Evolutionary conservation across 805 yeast species (phyloP), one percentile per base, ranked within the genome.

Genomic region (Wickerhamomyces queroliae): DNA sequence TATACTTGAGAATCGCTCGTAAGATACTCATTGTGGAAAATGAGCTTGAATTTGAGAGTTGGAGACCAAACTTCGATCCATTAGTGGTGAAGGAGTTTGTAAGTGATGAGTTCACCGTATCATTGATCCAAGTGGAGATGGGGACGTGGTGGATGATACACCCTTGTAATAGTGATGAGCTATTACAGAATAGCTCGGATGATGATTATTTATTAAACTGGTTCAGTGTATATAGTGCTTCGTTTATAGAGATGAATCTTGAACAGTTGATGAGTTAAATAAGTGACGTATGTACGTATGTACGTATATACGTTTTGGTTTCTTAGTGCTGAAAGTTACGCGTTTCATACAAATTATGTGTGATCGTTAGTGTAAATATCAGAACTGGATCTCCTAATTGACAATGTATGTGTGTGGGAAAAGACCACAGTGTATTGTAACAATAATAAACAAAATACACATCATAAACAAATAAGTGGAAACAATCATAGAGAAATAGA

Each of bases 91-190:
- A 15, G 12, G 5, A 13, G 5, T 5, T 20, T 18, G 3, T 7
- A 8, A 7, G 16, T 36, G 12, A 8, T 5, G 4, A n/a, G 16
- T 15, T 15, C 30, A 27, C 5, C 24, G 35, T 42, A 8, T 26
- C 52, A 7, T 10, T 51, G 30, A 37, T 30, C 9, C 48, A 49
- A 19, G 6, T 30, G 4, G 22, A 37, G 1, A 10, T 27, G 9
- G 30, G 22, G 3, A 43, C 42, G 9, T 53, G 53, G 55, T 48
- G 47, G 47, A 59, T 55, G 37, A 30, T 70, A 1, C 76, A 70
- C 43, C 74, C 75, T 4, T 70, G 76, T 48, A 59, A 62, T 30
- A 59, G 70, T 0, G 34, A 42, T 5, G 53, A 49, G 8, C 40
- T 63, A 40, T 49, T 66, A 23, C 48, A 46, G 3, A 52, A 52